Evolutionary conservation across 2,329 filamentous ascomycete species (phyloP).

Genomic region (Verruconis gallopava): DNA sequence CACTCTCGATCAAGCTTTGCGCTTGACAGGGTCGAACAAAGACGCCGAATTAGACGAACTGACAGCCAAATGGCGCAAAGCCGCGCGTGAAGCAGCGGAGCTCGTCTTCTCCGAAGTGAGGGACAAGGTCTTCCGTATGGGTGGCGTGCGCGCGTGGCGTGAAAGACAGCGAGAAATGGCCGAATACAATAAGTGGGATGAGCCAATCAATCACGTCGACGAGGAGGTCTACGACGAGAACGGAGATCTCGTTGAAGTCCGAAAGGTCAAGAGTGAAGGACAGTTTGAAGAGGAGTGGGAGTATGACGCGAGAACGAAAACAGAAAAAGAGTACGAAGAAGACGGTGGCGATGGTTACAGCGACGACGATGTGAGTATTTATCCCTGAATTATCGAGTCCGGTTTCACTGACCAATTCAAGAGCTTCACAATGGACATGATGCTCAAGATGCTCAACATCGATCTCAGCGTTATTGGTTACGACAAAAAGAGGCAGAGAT

Average conservation of each 20-base stretch:
- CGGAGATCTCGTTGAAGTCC: conserved; percentile 11
- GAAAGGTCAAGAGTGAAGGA: conserved; percentile 19
- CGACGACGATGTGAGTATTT: conserved; percentile 28
- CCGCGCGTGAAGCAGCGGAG: conserved; percentile 9
- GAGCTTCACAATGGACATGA: conserved; percentile 58
- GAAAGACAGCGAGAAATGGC: conserved; percentile 9
- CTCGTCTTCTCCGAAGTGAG: conserved; percentile 8
- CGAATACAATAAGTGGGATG: conserved; percentile 2
- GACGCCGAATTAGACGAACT: conserved; percentile 9
- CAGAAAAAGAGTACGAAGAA: conserved; percentile 22
- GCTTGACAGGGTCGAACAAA: conserved; percentile 1
- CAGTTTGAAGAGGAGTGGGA: conserved; percentile 31
- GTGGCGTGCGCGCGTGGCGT: conserved; percentile 10
- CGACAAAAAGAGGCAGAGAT: conserved; percentile 43
- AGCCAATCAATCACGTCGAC: conserved; percentile 15
- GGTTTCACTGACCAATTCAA: conserved; percentile 19
- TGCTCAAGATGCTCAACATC: conserved; percentile 53
- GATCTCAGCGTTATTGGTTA: conserved; percentile 51
- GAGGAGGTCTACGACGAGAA: conserved; percentile 15
- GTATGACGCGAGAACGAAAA: conserved; percentile 21
- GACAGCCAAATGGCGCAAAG: conserved; percentile 10
- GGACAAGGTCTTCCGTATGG: conserved; percentile 11
- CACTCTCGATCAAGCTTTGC: conserved; percentile 8
- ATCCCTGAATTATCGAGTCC: not conserved
- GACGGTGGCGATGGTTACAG: conserved; percentile 17